phyloP scores from a whole-genome alignment of 2,329 filamentous ascomycete genomes.

The Zasmidium angulare region DNA sequence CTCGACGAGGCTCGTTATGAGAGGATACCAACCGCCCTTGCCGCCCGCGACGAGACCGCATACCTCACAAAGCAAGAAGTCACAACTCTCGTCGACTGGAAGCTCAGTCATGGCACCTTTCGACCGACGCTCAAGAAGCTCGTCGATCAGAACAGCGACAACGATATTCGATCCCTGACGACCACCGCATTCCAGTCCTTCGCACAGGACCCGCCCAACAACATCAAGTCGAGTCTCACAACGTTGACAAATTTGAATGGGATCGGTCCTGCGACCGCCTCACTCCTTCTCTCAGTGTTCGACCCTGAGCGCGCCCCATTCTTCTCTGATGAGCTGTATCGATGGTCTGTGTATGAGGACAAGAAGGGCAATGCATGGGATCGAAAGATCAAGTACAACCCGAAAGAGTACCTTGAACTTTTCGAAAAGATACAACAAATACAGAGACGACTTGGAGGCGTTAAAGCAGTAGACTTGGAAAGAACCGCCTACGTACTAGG shows the following conservation, averaged over 20 bases:
- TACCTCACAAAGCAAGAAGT: slow-evolving; percentile 61
- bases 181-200: slow-evolving; percentile 53
- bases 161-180: slow-evolving; percentile 50
- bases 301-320: slow-evolving; percentile 63
- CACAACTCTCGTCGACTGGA: slow-evolving; percentile 66
- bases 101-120: slow-evolving; percentile 60
- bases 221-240: slow-evolving; percentile 47
- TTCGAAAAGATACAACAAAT: slow-evolving; percentile 37
- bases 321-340: slow-evolving; percentile 77
- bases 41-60: slow-evolving; percentile 32
- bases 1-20: slow-evolving; percentile 63
- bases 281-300: slow-evolving; percentile 67
- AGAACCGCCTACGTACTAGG: slow-evolving; percentile 23
- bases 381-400: slow-evolving; percentile 65
- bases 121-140: slow-evolving; percentile 48
- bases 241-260: slow-evolving; percentile 64
- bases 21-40: slow-evolving; percentile 52
- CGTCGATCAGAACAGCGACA: slow-evolving; percentile 59
- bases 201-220: slow-evolving; percentile 11
- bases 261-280: slow-evolving; percentile 77
- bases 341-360: slow-evolving; percentile 62
- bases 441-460: slow-evolving; percentile 45
- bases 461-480: slow-evolving; percentile 19
- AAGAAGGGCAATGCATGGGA: slow-evolving; percentile 44
- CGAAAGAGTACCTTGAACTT: slow-evolving; percentile 66